Evolutionary conservation across 1,284 basidiomycete genomes (phyloP).

Genomic region (Testicularia cyperi): DNA sequence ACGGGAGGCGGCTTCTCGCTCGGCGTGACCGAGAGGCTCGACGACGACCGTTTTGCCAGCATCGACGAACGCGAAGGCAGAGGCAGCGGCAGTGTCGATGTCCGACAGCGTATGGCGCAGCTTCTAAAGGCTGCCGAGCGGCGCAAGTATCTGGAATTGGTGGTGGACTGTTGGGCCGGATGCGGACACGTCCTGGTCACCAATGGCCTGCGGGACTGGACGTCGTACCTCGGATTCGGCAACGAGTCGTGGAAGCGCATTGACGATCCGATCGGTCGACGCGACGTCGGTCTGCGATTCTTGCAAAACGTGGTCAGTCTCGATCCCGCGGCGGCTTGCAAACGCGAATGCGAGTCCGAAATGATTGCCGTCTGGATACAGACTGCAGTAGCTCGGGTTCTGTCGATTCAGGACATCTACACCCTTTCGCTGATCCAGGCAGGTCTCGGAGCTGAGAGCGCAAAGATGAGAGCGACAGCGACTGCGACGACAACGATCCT

Average conservation of each 20-base stretch:
- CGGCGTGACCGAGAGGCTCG: conserved; percentile 18
- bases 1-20: conserved; percentile 22
- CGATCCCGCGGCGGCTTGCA: conserved; percentile 63
- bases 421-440: conserved; percentile 21
- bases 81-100: no score
- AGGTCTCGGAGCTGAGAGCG: no score
- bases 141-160: conserved; percentile 63
- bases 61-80: not conserved
- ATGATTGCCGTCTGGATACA: conserved; percentile 47
- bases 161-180: conserved; percentile 77
- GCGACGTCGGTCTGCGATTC: conserved; percentile 72
- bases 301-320: conserved; percentile 69
- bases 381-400: conserved; percentile 30
- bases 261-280: conserved; percentile 65
- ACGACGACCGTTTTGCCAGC: conserved; percentile 2
- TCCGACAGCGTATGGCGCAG: conserved; percentile 8
- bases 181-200: conserved; percentile 72
- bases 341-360: conserved; percentile 29
- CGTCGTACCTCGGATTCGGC: conserved; percentile 67
- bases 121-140: conserved; percentile 52
- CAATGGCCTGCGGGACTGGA: conserved; percentile 71
- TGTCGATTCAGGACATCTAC: conserved; percentile 38
- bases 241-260: conserved; percentile 69
- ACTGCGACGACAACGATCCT: no score
- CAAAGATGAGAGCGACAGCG: no score